Evolutionary conservation across 2,329 filamentous ascomycete species (phyloP), one percentile per base, ranked within the genome.

Genomic region (Botrytis pseudocinerea): DNA sequence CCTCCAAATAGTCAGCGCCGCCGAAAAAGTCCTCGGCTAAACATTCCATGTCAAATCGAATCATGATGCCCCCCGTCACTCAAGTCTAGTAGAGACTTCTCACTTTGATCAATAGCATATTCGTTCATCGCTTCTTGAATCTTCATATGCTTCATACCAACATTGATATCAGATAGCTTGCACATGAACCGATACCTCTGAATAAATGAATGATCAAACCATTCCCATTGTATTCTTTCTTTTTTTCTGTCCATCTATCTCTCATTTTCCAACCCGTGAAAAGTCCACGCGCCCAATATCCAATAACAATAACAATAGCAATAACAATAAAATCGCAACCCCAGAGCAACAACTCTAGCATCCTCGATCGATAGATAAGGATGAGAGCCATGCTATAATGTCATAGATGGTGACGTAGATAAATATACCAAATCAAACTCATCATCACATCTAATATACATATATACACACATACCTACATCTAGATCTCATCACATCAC

Each of bases 1-100:
- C 46, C 20, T 38, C 9, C 44, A 14, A 12, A 61, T 74, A 85
- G 85, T 86, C 38, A 86, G 85, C 61, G 80, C 83, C 61, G 85
- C 85, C 40, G 84, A 85, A 76, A 86, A 86, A 75, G 84, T 87
- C 35, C 78, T 86, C 65, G 83, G 80, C 73, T 85, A 65, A 74
- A 46, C 2, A n/a, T 14, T 22, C 4, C 38, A 62, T 42, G 16
- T 25, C 12, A 18, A 18, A 28, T 18, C 35, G 18, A 22, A 1
- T 60, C 20, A 60, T 14, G 20, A 62, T 40, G 32, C 32, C 35
- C 22, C 14, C 1, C 25, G 20, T 14, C 22, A 40, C 35, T 2
- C 35, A 61, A 38, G 16, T 16, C 20, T n/a, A 32, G 32, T 18
- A 28, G n/a, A 28, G 2, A 18, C 14, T 28, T 18, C 14, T 57